Evolutionary conservation across 768 basidiomycete genomes (phyloP), one percentile per base, ranked within the genome.

Genomic region (Fistulinella prunicolor): DNA sequence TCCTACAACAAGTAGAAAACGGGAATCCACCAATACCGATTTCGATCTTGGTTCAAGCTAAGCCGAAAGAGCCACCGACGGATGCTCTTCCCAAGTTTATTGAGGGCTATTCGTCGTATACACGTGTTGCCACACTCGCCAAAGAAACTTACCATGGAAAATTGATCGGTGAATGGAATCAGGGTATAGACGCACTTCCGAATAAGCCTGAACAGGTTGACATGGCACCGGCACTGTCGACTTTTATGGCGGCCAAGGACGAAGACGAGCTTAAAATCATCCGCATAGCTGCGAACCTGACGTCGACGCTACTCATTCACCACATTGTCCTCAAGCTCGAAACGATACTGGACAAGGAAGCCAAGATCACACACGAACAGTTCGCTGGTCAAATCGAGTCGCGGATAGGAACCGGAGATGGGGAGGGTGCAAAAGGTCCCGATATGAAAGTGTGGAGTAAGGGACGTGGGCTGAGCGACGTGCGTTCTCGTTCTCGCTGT

Each of bases 381-480:
- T 81, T 97, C 35, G 82, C 91, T 6, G 78, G 82, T 28, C 83
- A 92, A 65, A 86, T 97, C 40, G 95, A 99, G 69, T 78, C 79
- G 9, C 81, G 93, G 41, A 76, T 97, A 50, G 95, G 94, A 10
- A 89, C 86, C 17, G 89, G 85, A 16, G 65, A 67, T 20, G 65
- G 63, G 3, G 81, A 77, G 36, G 77, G 76, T 50, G 82, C 81
- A 3, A 92, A 89, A 60, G 86, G 86, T 2, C 90, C 93, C 5
- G 94, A 97, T 64, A 90, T 86, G 84, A 92, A 85, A 62, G 82
- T 95, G 16, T 97, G 95, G 94, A 80, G 76, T 58, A 84, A 89
- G 61, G 86, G 82, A 13, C 83, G 85, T 41, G 81, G 80, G 6
- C 62, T 91, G 28, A 81, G 75, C 47, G 85, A 90, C 42, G 93